A percentile compares a stretch with the other conserved stretches of the same genome.
Conservation (phyloP, 768 basidiomycete species). For the Termitomyces bulborhizus region DNA sequence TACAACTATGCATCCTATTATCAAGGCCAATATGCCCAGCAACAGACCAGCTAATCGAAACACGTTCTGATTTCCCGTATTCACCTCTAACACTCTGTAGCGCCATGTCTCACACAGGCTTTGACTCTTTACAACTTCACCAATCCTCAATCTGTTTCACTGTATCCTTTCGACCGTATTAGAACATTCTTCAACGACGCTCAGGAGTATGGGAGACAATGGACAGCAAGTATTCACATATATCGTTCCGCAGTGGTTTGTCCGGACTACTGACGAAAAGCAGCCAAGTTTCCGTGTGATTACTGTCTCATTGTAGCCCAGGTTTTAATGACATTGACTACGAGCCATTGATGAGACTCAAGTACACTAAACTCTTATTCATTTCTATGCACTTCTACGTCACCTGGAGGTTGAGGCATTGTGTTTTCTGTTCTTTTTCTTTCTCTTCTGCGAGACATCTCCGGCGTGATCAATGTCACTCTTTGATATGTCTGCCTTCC, state of each 20-base stretch:
- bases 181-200: conserved; percentile 4
- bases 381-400: background rate
- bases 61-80: conserved; percentile 21
- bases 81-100: conserved; percentile 37
- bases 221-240: conserved; percentile 13
- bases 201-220: conserved; percentile 13
- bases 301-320: conserved; percentile 9
- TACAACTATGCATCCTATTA: conserved; percentile 87
- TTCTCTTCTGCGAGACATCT: conserved; percentile 12
- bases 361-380: too few species aligned
- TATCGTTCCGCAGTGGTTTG: conserved; percentile 6
- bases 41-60: conserved; percentile 42
- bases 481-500: conserved; percentile 18
- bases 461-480: conserved; percentile 11
- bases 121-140: conserved; percentile 10
- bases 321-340: conserved; percentile 5
- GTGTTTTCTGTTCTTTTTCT: conserved; percentile 16
- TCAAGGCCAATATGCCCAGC: conserved; percentile 81
- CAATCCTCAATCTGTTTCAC: conserved; percentile 5
- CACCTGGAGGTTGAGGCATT: background rate
- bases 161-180: conserved; percentile 4
- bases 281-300: conserved; percentile 10
- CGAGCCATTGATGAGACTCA: background rate
- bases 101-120: conserved; percentile 31
- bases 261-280: conserved; percentile 15